Conservation (phyloP, 139 green algal genomes). For the Microglena sp. region DNA sequence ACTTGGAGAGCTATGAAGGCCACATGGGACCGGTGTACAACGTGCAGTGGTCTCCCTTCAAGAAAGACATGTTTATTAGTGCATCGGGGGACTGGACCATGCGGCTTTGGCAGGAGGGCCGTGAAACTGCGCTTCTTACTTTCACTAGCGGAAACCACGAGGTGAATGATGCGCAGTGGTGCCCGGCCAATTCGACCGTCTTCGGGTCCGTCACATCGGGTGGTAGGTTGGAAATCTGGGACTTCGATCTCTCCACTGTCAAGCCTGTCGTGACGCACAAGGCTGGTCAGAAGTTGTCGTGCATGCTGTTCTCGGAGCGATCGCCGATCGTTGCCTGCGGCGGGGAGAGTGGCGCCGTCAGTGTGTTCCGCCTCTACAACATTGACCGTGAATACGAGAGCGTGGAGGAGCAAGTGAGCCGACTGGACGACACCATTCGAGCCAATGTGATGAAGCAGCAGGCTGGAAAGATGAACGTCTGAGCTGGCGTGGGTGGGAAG, state of each 20-base stretch:
- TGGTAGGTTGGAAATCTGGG: constrained; percentile 64
- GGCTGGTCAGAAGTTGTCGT: constrained; percentile 32
- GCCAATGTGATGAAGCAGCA: constrained; percentile 54
- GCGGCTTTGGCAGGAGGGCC: constrained; percentile 60
- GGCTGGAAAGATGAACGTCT: constrained; percentile 4
- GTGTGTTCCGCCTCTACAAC: constrained; percentile 48
- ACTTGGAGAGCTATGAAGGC: constrained; percentile 61
- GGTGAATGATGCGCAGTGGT: constrained; percentile 70
- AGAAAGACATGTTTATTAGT: constrained; percentile 56
- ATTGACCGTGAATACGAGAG: constrained; percentile 36
- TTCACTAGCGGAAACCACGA: constrained; percentile 56
- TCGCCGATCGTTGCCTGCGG: constrained; percentile 55
- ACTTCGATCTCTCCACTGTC: constrained; percentile 60
- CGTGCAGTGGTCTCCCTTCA: constrained; percentile 68
- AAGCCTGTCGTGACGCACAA: constrained; percentile 54
- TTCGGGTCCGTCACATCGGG: constrained; percentile 64
- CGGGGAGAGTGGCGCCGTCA: constrained; percentile 39
- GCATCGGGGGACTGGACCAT: constrained; percentile 71
- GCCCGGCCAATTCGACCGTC: constrained; percentile 62
- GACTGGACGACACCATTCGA: constrained; percentile 46
- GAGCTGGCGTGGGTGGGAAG: too few relatives aligned
- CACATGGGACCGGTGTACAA: constrained; percentile 72
- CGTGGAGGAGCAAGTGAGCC: constrained; percentile 29
- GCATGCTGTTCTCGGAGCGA: constrained; percentile 44
- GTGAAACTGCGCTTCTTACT: constrained; percentile 41